Conservation (phyloP, 73 alveolate genomes). For the Paramecium caudatum region DNA sequence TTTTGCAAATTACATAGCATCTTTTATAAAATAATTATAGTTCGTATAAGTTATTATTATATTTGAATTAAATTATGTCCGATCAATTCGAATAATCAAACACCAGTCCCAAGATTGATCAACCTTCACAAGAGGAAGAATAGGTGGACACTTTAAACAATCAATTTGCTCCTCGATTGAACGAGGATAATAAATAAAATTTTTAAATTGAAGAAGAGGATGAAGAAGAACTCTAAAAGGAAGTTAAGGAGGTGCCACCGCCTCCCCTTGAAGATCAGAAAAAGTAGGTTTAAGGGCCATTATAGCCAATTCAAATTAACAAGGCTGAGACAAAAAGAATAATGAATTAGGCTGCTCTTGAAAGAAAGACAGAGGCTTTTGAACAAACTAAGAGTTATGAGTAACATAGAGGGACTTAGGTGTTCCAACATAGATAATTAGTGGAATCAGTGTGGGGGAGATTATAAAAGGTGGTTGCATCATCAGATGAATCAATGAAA, state of each 20-base stretch:
- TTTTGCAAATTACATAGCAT: too few species aligned
- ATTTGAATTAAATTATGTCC: slow-evolving; percentile 33
- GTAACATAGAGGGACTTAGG: not conserved
- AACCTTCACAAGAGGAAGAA: not conserved
- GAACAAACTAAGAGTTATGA: slow-evolving; percentile 19
- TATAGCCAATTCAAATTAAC: not conserved
- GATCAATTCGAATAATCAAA: slow-evolving; percentile 7
- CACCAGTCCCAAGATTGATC: not conserved
- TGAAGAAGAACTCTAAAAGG: not conserved
- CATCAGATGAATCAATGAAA: slow-evolving; percentile 68
- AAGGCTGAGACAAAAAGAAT: slow-evolving; percentile 53
- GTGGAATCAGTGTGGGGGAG: slow-evolving; percentile 68
- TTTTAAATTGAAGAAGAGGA: slow-evolving; percentile 25
- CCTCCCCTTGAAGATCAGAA: not conserved
- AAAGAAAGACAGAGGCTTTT: slow-evolving; percentile 65
- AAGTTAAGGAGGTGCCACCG: too few species aligned
- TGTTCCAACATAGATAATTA: not conserved
- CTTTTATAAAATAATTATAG: too few species aligned
- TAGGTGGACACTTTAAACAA: not conserved
- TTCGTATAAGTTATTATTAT: too few species aligned
- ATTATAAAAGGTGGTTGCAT: not conserved
- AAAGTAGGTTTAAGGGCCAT: not conserved
- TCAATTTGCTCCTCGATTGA: not conserved
- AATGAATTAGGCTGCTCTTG: slow-evolving; percentile 58
- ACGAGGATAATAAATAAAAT: not conserved